A percentile compares a stretch with the other conserved stretches of the same genome.
phyloP scores from a whole-genome alignment of 2,329 filamentous ascomycete genomes.

The Phaeoacremonium minimum region DNA sequence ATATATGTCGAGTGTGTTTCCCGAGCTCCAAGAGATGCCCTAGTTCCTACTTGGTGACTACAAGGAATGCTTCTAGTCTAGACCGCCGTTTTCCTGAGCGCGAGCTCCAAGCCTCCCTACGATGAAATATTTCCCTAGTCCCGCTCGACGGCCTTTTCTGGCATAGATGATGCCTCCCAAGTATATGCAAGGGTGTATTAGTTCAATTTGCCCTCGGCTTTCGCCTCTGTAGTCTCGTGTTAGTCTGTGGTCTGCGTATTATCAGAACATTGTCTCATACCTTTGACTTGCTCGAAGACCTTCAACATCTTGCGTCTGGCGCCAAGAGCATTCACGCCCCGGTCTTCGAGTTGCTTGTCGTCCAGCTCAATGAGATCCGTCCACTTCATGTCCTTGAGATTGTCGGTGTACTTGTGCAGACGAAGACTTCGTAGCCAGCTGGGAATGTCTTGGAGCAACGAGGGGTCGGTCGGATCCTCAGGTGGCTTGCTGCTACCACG shows the following conservation, averaged over 20 bases:
- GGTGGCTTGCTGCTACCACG: conserved; percentile 95
- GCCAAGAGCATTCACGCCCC: conserved; percentile 91
- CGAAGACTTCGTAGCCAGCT: conserved; percentile 92
- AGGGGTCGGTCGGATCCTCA: conserved; percentile 91
- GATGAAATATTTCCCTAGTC: too few relatives aligned
- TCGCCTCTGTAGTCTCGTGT: conserved; percentile 54
- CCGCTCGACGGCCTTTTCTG: too few relatives aligned
- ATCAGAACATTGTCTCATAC: too few relatives aligned
- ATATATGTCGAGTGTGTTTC: too few relatives aligned
- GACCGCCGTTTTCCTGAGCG: too few relatives aligned
- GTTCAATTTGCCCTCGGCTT: conserved; percentile 65
- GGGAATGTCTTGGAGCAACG: conserved; percentile 88
- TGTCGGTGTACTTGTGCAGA: conserved; percentile 98
- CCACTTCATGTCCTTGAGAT: conserved; percentile 97
- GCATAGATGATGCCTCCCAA: too few relatives aligned
- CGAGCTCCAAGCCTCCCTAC: too few relatives aligned
- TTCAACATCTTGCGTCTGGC: conserved; percentile 97
- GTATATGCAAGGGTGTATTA: too few relatives aligned
- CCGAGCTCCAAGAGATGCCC: too few relatives aligned
- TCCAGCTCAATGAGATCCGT: conserved; percentile 87
- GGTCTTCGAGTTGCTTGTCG: conserved; percentile 86
- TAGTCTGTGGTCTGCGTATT: conserved; percentile 20
- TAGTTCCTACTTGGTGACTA: too few relatives aligned
- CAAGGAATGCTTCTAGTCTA: too few relatives aligned
- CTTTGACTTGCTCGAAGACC: conserved; percentile 95